Evolutionary conservation across 2,329 filamentous ascomycete species (phyloP).

Genomic region (Aspergillus unguis): DNA sequence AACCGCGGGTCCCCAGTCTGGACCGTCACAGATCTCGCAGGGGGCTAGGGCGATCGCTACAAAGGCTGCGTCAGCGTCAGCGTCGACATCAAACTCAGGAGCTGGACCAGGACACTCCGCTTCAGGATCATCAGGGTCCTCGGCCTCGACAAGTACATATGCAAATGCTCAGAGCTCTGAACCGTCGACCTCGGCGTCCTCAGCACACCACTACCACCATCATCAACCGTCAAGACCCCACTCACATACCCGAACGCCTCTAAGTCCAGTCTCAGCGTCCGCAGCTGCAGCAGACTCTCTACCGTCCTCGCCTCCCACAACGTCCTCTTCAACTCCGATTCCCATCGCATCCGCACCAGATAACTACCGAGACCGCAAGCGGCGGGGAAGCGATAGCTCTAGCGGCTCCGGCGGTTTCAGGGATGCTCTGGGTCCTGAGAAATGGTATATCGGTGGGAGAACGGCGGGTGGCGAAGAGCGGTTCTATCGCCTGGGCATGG

Average conservation of each 20-base stretch:
- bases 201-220: conserved; percentile 20
- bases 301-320: conserved; percentile 25
- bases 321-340: conserved; percentile 35
- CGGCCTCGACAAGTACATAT: not conserved
- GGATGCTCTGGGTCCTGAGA: conserved; percentile 47
- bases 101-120: not conserved
- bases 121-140: conserved; percentile 21
- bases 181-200: conserved; percentile 8
- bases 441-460: conserved; percentile 52
- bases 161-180: not conserved
- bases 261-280: conserved; percentile 35
- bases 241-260: conserved; percentile 25
- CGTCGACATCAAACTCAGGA: not conserved
- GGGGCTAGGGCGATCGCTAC: conserved; percentile 48
- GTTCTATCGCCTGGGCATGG: conserved; percentile 49
- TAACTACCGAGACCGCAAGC: conserved; percentile 31
- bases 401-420: conserved; percentile 47
- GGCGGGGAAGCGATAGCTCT: conserved; percentile 48
- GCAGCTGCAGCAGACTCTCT: conserved; percentile 39
- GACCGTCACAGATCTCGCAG: conserved; percentile 41
- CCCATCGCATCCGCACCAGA: conserved; percentile 31
- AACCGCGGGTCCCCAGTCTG: conserved; percentile 32
- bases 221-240: conserved; percentile 17
- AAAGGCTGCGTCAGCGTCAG: conserved; percentile 34
- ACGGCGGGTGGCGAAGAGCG: conserved; percentile 48